phyloP scores from a whole-genome alignment of 805 yeast genomes.

The Komagataella pseudopastoris region DNA sequence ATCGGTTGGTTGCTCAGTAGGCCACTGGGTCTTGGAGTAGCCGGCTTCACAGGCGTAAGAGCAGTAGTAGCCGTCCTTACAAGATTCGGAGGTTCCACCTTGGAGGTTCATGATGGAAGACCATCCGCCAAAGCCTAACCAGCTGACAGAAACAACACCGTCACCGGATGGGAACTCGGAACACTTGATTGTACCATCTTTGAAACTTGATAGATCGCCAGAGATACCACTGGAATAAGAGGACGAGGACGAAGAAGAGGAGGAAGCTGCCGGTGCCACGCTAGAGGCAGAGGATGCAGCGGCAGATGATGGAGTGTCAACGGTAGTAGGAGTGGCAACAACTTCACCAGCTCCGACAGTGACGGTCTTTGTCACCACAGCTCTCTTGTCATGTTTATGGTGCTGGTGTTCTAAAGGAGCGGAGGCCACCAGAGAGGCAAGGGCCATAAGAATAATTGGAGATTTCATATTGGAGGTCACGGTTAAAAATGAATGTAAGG shows the following conservation, averaged over 20 bases:
- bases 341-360: constrained; percentile 23
- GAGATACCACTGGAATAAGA: constrained; percentile 21
- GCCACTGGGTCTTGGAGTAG: constrained; percentile 99
- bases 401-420: constrained; percentile 27
- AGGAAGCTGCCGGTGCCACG: constrained; percentile 4
- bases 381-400: constrained; percentile 35
- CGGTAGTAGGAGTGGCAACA: constrained; percentile 8
- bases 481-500: neutral
- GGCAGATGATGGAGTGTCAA: constrained; percentile 11
- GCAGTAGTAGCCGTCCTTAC: constrained; percentile 87
- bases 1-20: constrained; percentile 67
- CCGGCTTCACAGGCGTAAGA: constrained; percentile 98
- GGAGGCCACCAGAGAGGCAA: constrained; percentile 14
- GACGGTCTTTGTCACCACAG: constrained; percentile 24
- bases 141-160: constrained; percentile 51
- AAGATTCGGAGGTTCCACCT: constrained; percentile 49
- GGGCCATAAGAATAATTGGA: constrained; percentile 7
- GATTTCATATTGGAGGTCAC: neutral
- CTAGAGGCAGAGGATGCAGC: constrained; percentile 7
- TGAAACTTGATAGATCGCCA: constrained; percentile 41
- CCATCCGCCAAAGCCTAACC: constrained; percentile 43
- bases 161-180: constrained; percentile 60
- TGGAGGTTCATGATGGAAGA: constrained; percentile 28
- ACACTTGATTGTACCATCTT: constrained; percentile 63
- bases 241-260: constrained; percentile 18